Conservation (phyloP, 768 basidiomycete species). For the Nidularia sp. region DNA sequence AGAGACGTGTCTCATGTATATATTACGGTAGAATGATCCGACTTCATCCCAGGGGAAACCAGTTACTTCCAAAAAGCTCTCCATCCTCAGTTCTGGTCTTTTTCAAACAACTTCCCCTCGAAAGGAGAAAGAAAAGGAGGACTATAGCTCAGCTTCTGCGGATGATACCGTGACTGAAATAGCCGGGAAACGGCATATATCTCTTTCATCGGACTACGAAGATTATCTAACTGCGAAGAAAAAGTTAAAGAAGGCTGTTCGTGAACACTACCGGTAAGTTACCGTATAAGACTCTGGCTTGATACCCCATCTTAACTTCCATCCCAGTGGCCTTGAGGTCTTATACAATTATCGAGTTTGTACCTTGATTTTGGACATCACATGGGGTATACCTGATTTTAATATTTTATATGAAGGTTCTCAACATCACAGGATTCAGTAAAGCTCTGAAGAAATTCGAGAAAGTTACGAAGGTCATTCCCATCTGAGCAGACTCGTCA, state of each 20-base stretch:
- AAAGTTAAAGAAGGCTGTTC: constrained; percentile 75
- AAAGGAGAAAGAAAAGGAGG: too few relatives aligned
- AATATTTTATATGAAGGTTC: constrained; percentile 37
- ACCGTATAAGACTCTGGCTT: not conserved
- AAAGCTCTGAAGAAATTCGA: constrained; percentile 86
- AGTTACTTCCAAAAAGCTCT: too few relatives aligned
- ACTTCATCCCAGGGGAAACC: too few relatives aligned
- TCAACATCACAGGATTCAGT: constrained; percentile 88
- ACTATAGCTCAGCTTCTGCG: not conserved
- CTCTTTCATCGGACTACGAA: constrained; percentile 54
- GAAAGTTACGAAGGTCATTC: constrained; percentile 61
- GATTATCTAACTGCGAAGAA: constrained; percentile 84
- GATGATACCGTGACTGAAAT: not conserved
- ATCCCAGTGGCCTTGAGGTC: constrained; percentile 65
- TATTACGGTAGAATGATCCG: too few relatives aligned
- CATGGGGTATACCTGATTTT: too few relatives aligned
- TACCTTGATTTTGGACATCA: not conserved
- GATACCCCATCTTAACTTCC: not conserved
- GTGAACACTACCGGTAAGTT: constrained; percentile 76
- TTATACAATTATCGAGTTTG: constrained; percentile 86
- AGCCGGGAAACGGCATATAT: constrained; percentile 1
- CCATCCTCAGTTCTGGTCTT: too few relatives aligned
- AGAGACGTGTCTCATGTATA: too few relatives aligned
- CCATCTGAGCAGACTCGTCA: not conserved
- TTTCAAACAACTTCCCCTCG: too few relatives aligned